These are phyloP conservation scores for Fusarium tanahbumbuense DNA, from an alignment of 2,329 filamentous ascomycete genomes.

Conservation along the genomic window DNA sequence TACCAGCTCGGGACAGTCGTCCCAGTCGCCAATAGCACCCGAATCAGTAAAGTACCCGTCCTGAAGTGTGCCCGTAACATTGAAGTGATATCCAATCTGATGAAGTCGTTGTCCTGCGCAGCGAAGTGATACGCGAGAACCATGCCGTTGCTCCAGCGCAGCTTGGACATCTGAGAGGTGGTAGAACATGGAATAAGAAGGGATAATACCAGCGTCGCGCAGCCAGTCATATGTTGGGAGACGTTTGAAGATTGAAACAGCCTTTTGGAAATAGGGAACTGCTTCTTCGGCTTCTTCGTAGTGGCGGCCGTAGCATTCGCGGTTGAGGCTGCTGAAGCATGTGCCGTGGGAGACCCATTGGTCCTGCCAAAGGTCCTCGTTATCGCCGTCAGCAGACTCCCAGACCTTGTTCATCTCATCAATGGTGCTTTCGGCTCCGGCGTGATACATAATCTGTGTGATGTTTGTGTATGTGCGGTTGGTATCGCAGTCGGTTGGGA, in stretches of 20 bases:
- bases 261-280: slow-evolving; percentile 20
- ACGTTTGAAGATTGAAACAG: slow-evolving; percentile 15
- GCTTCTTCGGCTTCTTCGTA: slow-evolving; percentile 21
- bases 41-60: slow-evolving; percentile 10
- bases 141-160: slow-evolving; percentile 10
- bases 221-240: slow-evolving; percentile 23
- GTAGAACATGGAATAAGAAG: slow-evolving; percentile 24
- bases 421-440: slow-evolving; percentile 1
- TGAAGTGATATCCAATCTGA: slow-evolving; percentile 23
- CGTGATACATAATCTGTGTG: slow-evolving; percentile 23
- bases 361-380: slow-evolving; percentile 20
- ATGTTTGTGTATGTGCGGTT: slow-evolving; percentile 33
- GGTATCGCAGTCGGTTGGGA: slow-evolving; percentile 13
- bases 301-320: slow-evolving; percentile 10
- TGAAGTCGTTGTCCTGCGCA: slow-evolving; percentile 11
- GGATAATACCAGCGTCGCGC: slow-evolving; percentile 9
- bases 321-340: slow-evolving; percentile 20
- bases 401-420: slow-evolving; percentile 15
- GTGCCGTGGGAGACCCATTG: slow-evolving; percentile 18
- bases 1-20: slow-evolving; percentile 8
- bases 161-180: slow-evolving; percentile 16
- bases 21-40: not conserved
- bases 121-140: slow-evolving; percentile 16
- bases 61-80: slow-evolving; percentile 20
- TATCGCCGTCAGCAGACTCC: not conserved